phyloP scores from a whole-genome alignment of 495 filamentous ascomycete genomes.

The Penicillium atrosanguineum region DNA sequence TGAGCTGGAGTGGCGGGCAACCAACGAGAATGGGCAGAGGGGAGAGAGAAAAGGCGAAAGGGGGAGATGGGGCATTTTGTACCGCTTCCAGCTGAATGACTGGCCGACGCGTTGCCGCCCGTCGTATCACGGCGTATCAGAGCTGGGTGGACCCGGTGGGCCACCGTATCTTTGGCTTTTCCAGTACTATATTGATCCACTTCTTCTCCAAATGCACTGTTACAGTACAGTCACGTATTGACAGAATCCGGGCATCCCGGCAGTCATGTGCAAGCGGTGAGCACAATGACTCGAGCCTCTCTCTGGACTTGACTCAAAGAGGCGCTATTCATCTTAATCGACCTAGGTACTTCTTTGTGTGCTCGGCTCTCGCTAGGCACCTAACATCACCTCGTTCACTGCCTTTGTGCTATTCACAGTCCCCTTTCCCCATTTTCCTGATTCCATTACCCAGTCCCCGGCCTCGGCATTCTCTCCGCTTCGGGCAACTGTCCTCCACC shows the following conservation, averaged over 20 bases:
- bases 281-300: background rate
- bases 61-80: conserved; percentile 50
- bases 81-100: conserved; percentile 19
- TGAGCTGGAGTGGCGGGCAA: conserved; percentile 34
- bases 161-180: background rate
- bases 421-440: background rate
- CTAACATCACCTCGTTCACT: background rate
- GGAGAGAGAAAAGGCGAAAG: conserved; percentile 40
- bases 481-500: conserved; percentile 25
- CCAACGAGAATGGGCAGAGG: conserved; percentile 49
- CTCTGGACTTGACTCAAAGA: background rate
- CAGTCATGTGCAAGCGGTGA: conserved; percentile 9
- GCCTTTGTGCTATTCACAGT: background rate
- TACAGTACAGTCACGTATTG: background rate
- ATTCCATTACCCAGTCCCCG: background rate
- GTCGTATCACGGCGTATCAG: conserved; percentile 12
- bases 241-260: conserved; percentile 8
- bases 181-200: too few species aligned
- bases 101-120: conserved; percentile 8
- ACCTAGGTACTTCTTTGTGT: background rate
- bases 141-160: background rate
- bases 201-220: background rate
- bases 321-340: background rate
- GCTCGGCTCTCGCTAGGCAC: background rate
- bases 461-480: conserved; percentile 30